A percentile compares a stretch with the other conserved stretches of the same genome.
Conservation (phyloP, 1,284 basidiomycete species). For the Ceratobasidium sp. region DNA sequence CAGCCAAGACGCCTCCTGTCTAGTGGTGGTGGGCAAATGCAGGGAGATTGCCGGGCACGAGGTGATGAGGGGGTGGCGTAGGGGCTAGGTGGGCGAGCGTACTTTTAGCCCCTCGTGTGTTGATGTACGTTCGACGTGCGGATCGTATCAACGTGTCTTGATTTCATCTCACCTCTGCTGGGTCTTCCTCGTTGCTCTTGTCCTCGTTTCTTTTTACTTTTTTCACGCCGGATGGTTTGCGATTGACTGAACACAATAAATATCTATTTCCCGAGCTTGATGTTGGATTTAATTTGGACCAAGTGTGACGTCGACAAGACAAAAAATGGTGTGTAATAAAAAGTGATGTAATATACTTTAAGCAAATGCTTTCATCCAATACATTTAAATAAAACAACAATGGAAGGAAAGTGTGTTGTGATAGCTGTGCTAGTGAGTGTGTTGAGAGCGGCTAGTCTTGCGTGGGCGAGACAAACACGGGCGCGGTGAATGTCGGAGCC, state of each 20-base stretch:
- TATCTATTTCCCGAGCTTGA: not conserved
- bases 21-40: not conserved
- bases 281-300: too few relatives aligned
- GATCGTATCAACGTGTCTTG: too few relatives aligned
- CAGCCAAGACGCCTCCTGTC: conserved; percentile 19
- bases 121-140: too few relatives aligned
- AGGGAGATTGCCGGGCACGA: not conserved
- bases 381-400: not conserved
- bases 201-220: not conserved
- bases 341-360: not conserved
- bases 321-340: not conserved
- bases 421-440: not conserved
- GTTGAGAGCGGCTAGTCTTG: not conserved
- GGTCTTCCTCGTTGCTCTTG: not conserved
- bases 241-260: not conserved
- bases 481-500: not conserved
- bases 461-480: not conserved
- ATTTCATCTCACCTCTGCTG: not conserved
- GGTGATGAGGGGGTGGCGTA: not conserved
- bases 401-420: not conserved
- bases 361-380: too few relatives aligned
- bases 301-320: too few relatives aligned
- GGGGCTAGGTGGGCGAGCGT: too few relatives aligned
- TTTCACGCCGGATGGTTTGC: not conserved
- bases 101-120: too few relatives aligned